Evolutionary conservation across 306 rosid species (phyloP).

Genomic region (Erythrophleum fordii): DNA sequence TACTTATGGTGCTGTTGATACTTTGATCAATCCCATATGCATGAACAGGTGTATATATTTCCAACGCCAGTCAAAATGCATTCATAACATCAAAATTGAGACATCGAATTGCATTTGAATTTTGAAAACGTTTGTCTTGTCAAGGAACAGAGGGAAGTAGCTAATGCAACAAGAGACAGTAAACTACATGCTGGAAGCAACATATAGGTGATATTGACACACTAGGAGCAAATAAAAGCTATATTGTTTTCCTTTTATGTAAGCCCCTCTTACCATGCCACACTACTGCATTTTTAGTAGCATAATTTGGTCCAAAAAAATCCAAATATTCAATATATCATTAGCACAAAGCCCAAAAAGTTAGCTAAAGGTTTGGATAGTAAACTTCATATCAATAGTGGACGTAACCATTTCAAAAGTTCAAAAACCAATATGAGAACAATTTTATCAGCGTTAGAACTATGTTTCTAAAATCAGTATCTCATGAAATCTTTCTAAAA

Average conservation of each 20-base stretch:
- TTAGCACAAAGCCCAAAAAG: background rate
- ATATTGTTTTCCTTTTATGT: background rate
- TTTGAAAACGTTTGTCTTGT: background rate
- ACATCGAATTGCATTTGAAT: background rate
- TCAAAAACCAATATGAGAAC: background rate
- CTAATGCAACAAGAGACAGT: background rate
- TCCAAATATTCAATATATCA: background rate
- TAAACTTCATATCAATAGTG: background rate
- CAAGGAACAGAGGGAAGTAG: background rate
- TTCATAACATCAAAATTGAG: background rate
- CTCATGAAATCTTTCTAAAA: conserved; percentile 1
- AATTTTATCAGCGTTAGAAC: background rate
- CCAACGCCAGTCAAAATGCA: background rate
- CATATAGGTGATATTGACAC: background rate
- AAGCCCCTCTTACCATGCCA: background rate
- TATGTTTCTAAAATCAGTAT: background rate
- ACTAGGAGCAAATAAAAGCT: background rate
- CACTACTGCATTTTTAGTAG: background rate
- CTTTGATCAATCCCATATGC: background rate
- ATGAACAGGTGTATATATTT: background rate
- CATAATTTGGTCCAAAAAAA: background rate
- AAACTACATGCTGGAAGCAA: background rate
- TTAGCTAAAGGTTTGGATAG: background rate
- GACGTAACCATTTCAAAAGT: background rate
- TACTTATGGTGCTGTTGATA: background rate